Conservation (phyloP, 2,329 filamentous ascomycete species). For the Drechmeria coniospora region DNA sequence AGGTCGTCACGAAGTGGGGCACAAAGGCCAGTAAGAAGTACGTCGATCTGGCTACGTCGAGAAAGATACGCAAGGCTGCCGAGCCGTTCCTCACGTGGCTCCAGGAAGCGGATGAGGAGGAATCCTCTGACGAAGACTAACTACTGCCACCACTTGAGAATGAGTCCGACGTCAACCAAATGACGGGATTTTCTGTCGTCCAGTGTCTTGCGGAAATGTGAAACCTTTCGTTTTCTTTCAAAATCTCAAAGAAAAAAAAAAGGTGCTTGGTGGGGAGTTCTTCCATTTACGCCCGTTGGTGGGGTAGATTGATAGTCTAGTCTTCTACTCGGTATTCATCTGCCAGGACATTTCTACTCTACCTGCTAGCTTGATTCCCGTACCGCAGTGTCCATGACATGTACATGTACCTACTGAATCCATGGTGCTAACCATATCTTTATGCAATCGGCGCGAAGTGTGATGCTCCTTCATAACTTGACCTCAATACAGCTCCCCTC, state of each 20-base stretch:
- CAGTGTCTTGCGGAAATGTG: no score
- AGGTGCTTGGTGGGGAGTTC: not conserved
- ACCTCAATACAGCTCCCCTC: conserved; percentile 2
- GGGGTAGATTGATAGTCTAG: conserved; percentile 5
- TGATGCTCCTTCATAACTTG: conserved; percentile 1
- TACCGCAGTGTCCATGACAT: not conserved
- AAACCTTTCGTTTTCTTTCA: not conserved
- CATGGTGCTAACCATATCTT: no score
- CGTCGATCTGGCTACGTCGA: conserved; percentile 73
- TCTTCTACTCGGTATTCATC: conserved; percentile 8
- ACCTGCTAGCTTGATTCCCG: no score
- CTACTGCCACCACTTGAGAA: no score
- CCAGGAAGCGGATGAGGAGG: conserved; percentile 66
- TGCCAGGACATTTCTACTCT: conserved; percentile 8
- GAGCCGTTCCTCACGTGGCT: conserved; percentile 94
- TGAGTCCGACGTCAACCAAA: no score
- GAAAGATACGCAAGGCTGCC: conserved; percentile 89
- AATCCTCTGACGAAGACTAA: conserved; percentile 39
- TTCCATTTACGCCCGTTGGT: conserved; percentile 3
- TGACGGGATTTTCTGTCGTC: no score
- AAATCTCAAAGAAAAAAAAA: not conserved
- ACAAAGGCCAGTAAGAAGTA: conserved; percentile 97
- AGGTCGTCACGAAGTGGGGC: conserved; percentile 81
- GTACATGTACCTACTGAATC: no score
- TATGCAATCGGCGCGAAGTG: no score